Evolutionary conservation across 768 basidiomycete genomes (phyloP).

Genomic region (Tylopilus rubrobrunneus): DNA sequence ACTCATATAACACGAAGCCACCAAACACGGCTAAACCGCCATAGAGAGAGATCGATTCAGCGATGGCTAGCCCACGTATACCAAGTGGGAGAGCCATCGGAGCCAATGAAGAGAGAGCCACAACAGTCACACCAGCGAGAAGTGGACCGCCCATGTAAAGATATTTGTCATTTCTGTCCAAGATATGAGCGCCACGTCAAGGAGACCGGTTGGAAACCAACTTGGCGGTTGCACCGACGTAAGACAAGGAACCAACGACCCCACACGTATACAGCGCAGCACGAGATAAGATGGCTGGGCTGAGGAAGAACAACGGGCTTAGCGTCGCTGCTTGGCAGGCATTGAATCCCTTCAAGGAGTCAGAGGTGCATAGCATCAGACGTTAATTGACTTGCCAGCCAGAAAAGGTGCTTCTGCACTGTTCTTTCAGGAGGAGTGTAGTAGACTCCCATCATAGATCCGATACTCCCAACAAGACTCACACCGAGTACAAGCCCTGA

Average conservation of each 20-base stretch:
- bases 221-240: slow-evolving; percentile 86
- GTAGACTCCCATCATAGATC: slow-evolving; percentile 79
- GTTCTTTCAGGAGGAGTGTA: slow-evolving; percentile 77
- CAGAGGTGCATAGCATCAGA: not conserved
- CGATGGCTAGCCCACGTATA: slow-evolving; percentile 67
- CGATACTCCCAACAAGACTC: slow-evolving; percentile 75
- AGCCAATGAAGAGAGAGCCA: slow-evolving; percentile 81
- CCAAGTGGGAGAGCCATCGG: slow-evolving; percentile 88
- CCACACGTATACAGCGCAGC: slow-evolving; percentile 87
- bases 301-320: slow-evolving; percentile 85
- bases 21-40: slow-evolving; percentile 87
- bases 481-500: slow-evolving; percentile 79
- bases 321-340: slow-evolving; percentile 83
- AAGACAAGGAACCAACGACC: slow-evolving; percentile 80
- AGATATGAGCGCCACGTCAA: not conserved
- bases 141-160: slow-evolving; percentile 85
- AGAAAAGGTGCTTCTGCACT: slow-evolving; percentile 74
- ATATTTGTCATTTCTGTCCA: slow-evolving; percentile 67
- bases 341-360: slow-evolving; percentile 63
- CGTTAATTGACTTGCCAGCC: slow-evolving; percentile 52
- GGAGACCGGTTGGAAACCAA: slow-evolving; percentile 24
- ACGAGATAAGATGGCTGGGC: slow-evolving; percentile 78
- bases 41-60: slow-evolving; percentile 78
- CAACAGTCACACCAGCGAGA: slow-evolving; percentile 84
- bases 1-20: slow-evolving; percentile 88